These are phyloP conservation scores for Citrus sinensis DNA, from an alignment of 345 rosid genomes.

Conservation along the genomic window DVS_A1.0 CM039164.1:17808001-17808500, in stretches of 20 bases:
- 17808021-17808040: slow-evolving; percentile 47
- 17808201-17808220: slow-evolving; percentile 78
- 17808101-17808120: slow-evolving; percentile 32
- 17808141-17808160: slow-evolving; percentile 49
- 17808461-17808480: slow-evolving; percentile 55
- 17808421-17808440: slow-evolving; percentile 65
- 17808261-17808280: slow-evolving; percentile 35
- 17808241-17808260: slow-evolving; percentile 54
- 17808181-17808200: slow-evolving; percentile 31
- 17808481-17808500: slow-evolving; percentile 36
- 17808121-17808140: slow-evolving; percentile 45
- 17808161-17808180: slow-evolving; percentile 58
- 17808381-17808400: slow-evolving; percentile 39
- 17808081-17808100: slow-evolving; percentile 33
- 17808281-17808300: slow-evolving; percentile 48
- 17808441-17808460: slow-evolving; percentile 71
- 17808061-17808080: slow-evolving; percentile 36
- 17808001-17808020: slow-evolving; percentile 49
- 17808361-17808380: slow-evolving; percentile 63
- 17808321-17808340: slow-evolving; percentile 62
- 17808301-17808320: slow-evolving; percentile 68
- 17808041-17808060: slow-evolving; percentile 41
- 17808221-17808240: slow-evolving; percentile 66
- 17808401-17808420: slow-evolving; percentile 53
- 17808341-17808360: slow-evolving; percentile 60